Percentiles rank a stretch among this genome's conserved stretches.
phyloP scores from a whole-genome alignment of 768 basidiomycete species.

The Calvatia gigantea region DNA sequence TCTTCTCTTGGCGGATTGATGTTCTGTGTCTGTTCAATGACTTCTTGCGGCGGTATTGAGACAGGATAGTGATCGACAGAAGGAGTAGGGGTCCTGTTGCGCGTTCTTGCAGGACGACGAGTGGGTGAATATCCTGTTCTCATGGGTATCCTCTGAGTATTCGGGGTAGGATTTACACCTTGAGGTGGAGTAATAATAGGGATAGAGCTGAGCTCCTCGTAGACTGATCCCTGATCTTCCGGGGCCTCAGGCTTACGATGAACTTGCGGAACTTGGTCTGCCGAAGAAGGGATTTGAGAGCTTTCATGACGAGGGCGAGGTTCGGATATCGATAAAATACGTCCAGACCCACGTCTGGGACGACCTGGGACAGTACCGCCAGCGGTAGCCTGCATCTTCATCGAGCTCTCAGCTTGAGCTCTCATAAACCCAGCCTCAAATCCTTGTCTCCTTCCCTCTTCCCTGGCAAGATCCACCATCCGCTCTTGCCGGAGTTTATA shows the following conservation, averaged over 20 bases:
- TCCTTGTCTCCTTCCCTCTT: slow-evolving; percentile 53
- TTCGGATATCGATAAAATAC: not conserved
- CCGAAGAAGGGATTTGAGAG: not conserved
- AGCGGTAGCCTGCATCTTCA: slow-evolving; percentile 16
- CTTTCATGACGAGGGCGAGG: not conserved
- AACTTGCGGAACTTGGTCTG: not conserved
- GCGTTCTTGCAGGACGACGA: not conserved
- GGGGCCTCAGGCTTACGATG: no score
- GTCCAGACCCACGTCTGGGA: not conserved
- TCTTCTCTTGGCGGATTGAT: slow-evolving; percentile 18
- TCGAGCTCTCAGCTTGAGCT: slow-evolving; percentile 28
- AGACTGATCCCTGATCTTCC: not conserved
- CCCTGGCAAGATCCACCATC: slow-evolving; percentile 48
- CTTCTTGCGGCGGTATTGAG: slow-evolving; percentile 28
- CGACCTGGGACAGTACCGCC: not conserved
- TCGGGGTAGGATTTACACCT: not conserved
- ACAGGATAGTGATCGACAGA: slow-evolving; percentile 26
- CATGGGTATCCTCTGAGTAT: not conserved
- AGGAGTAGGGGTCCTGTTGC: slow-evolving; percentile 17
- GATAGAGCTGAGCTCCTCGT: slow-evolving; percentile 5
- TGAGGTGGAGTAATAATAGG: slow-evolving; percentile 6
- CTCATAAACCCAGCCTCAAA: slow-evolving; percentile 45
- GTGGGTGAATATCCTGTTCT: slow-evolving; percentile 7
- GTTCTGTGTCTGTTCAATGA: slow-evolving; percentile 21
- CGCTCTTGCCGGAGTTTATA: slow-evolving; percentile 48